Conservation (phyloP, 176 grass and related monocot species). For the Bonia amplexicaulis region DNA sequence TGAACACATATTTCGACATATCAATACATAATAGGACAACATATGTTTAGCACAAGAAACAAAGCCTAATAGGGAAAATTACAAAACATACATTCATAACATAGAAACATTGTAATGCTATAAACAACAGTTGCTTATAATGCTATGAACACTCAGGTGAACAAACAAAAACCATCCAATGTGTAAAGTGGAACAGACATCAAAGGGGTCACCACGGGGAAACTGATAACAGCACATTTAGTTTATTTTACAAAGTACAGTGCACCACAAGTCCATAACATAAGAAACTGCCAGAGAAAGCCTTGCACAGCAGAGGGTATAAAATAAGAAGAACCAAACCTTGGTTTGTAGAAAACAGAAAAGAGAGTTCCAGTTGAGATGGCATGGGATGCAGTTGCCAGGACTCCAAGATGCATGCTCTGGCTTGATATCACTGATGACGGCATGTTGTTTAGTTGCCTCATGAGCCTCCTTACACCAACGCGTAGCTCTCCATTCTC, state of each 20-base stretch:
- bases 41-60: not conserved
- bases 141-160: not conserved
- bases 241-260: not conserved
- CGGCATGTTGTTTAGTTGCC: slow-evolving; percentile 71
- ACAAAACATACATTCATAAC: not conserved
- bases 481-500: slow-evolving; percentile 76
- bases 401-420: slow-evolving; percentile 94
- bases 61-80: not conserved
- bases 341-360: slow-evolving; percentile 90
- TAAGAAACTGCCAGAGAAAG: not conserved
- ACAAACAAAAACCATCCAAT: not conserved
- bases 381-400: slow-evolving; percentile 89
- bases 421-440: slow-evolving; percentile 95
- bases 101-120: not conserved
- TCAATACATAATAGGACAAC: not conserved
- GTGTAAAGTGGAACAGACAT: slow-evolving; percentile 14
- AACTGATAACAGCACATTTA: not conserved
- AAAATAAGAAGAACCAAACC: slow-evolving; percentile 35
- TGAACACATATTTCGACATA: not conserved
- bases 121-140: not conserved
- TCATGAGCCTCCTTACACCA: slow-evolving; percentile 63
- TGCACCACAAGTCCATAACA: not conserved
- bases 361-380: slow-evolving; percentile 68
- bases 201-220: not conserved
- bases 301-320: not conserved